Conservation (phyloP, 352 stramenopile genomes). For the Pythium volutum region DNA sequence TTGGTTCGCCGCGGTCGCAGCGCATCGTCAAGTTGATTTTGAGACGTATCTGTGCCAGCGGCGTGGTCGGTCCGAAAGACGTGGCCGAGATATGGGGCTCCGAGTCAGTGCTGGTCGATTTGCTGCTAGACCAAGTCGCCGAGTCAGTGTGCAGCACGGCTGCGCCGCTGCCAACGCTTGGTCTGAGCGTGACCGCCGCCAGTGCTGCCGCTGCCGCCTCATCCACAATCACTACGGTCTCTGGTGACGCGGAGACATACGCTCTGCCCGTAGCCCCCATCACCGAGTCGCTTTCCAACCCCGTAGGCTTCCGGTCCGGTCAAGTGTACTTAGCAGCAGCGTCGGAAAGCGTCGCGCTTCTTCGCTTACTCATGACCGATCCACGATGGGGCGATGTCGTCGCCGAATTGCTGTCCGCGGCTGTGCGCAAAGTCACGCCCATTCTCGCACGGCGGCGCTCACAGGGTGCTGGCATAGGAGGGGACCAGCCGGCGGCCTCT, state of each 20-base stretch:
- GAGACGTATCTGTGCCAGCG: conserved; percentile 64
- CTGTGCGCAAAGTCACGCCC: conserved; percentile 73
- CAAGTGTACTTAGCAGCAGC: conserved; percentile 76
- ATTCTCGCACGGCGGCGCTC: conserved; percentile 32
- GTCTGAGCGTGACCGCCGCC: conserved; percentile 37
- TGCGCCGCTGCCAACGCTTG: conserved; percentile 53
- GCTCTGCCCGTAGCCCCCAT: conserved; percentile 30
- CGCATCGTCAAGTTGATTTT: conserved; percentile 82
- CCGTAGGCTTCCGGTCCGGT: conserved; percentile 74
- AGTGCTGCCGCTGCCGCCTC: conserved; percentile 13
- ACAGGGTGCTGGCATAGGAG: neutral
- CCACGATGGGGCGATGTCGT: conserved; percentile 60
- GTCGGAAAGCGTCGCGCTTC: conserved; percentile 78
- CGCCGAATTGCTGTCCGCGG: conserved; percentile 57
- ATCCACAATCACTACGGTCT: neutral
- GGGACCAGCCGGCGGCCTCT: conserved; percentile 21
- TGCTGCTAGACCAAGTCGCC: conserved; percentile 83
- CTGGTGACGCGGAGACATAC: neutral
- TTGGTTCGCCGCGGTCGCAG: conserved; percentile 75
- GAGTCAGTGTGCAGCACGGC: conserved; percentile 82
- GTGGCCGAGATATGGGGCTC: conserved; percentile 74
- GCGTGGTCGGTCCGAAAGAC: conserved; percentile 58
- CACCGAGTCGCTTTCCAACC: conserved; percentile 76
- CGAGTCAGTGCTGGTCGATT: conserved; percentile 77
- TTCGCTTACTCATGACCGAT: conserved; percentile 70